Evolutionary conservation across 1,139 yeast species (phyloP).

Genomic region (Pneumocystis carinii): DNA sequence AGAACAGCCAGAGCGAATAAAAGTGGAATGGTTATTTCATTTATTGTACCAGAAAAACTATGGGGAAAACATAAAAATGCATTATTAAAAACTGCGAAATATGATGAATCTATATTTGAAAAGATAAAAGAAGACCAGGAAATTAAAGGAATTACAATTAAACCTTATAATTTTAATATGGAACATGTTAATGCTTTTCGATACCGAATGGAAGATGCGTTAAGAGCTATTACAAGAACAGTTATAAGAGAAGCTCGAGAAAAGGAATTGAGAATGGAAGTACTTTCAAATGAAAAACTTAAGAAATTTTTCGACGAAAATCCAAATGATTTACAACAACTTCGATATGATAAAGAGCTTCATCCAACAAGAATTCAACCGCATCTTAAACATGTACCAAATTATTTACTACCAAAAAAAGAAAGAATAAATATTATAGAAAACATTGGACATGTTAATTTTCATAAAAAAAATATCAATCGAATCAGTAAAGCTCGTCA

Average conservation of each 20-base stretch:
- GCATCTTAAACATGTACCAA: slow-evolving; percentile 85
- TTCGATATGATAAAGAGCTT: slow-evolving; percentile 54
- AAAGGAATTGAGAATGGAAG: slow-evolving; percentile 74
- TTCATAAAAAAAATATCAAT: slow-evolving; percentile 40
- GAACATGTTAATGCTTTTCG: slow-evolving; percentile 90
- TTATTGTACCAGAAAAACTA: slow-evolving; percentile 69
- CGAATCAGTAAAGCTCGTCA: slow-evolving; percentile 31
- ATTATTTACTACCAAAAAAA: slow-evolving; percentile 70
- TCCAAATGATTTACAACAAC: slow-evolving; percentile 80
- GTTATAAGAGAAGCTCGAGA: slow-evolving; percentile 89
- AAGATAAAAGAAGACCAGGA: slow-evolving; percentile 66
- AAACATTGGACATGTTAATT: slow-evolving; percentile 63
- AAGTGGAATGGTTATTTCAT: slow-evolving; percentile 86
- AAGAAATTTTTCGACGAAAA: slow-evolving; percentile 94
- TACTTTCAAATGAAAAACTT: slow-evolving; percentile 74
- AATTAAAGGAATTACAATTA: slow-evolving; percentile 29
- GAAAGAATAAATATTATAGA: slow-evolving; percentile 35
- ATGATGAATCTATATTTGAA: slow-evolving; percentile 71
- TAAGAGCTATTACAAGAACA: slow-evolving; percentile 80
- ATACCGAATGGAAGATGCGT: slow-evolving; percentile 93
- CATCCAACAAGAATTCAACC: slow-evolving; percentile 72
- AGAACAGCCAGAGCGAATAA: slow-evolving; percentile 97
- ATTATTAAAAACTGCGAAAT: slow-evolving; percentile 49
- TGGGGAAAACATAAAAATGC: slow-evolving; percentile 86
- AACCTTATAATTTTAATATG: slow-evolving; percentile 82